phyloP scores from a whole-genome alignment of 257 asterid genomes.

The Oldenlandia corymbosa region DNA sequence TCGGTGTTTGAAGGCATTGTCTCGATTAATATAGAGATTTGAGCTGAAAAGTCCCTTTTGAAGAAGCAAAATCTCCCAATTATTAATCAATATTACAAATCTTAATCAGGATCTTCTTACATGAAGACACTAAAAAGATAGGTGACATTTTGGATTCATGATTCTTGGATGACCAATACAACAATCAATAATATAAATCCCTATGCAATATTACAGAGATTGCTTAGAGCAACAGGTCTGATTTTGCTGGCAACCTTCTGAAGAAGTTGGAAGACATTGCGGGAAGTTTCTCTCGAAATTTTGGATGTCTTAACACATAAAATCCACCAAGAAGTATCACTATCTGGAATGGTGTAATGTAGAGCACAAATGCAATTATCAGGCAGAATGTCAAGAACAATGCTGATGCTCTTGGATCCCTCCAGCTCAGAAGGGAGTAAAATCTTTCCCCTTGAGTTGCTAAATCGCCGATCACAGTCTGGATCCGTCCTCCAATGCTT shows the following conservation, averaged over 20 bases:
- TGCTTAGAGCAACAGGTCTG: constrained; percentile 62
- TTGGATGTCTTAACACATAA: constrained; percentile 67
- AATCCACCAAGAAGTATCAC: constrained; percentile 39
- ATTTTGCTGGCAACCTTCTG: constrained; percentile 70
- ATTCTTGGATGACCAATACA: no score
- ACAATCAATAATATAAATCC: no score
- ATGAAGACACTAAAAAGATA: no score
- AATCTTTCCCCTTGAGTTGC: constrained; percentile 85
- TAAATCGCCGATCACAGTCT: constrained; percentile 63
- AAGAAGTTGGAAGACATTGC: constrained; percentile 54
- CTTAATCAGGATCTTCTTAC: no score
- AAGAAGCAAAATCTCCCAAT: no score
- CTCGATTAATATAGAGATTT: no score
- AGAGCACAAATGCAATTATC: constrained; percentile 47
- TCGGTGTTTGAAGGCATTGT: no score
- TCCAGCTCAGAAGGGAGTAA: constrained; percentile 56
- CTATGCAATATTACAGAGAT: no score
- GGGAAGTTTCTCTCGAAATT: constrained; percentile 57
- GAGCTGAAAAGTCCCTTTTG: no score
- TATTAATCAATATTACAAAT: no score
- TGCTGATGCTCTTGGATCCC: constrained; percentile 82
- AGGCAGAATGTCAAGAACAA: constrained; percentile 56
- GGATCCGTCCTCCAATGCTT: constrained; percentile 73
- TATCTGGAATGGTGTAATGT: constrained; percentile 57
- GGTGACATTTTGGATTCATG: no score